phyloP scores from a whole-genome alignment of 176 grass and related monocot species.

The Aegilops longissima region DNA sequence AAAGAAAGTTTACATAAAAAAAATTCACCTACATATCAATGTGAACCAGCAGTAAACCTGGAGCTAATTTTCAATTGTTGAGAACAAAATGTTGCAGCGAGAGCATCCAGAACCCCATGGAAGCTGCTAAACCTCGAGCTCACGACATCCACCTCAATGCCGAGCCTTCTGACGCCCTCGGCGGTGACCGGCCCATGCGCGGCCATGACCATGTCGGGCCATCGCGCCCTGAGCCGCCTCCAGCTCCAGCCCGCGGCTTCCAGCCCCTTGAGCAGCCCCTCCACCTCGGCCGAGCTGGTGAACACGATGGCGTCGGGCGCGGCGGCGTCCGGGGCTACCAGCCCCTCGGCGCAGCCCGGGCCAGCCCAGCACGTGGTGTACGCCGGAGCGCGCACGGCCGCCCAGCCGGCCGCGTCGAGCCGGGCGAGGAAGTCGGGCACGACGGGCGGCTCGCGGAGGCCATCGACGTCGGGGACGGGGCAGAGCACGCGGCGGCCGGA shows the following conservation, averaged over 20 bases:
- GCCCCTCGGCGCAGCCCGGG: constrained; percentile 35
- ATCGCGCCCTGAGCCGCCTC: constrained; percentile 43
- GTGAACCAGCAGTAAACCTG: not conserved
- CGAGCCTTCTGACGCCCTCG: constrained; percentile 57
- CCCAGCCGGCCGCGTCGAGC: constrained; percentile 60
- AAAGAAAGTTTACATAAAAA: not conserved
- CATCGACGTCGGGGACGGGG: constrained; percentile 62
- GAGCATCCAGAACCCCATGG: constrained; percentile 62
- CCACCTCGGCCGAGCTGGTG: constrained; percentile 84
- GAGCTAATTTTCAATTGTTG: not conserved
- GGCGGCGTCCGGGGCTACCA: constrained; percentile 36
- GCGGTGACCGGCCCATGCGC: constrained; percentile 84
- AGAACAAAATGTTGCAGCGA: constrained; percentile 29
- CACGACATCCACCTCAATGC: constrained; percentile 61
- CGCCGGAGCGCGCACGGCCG: constrained; percentile 46
- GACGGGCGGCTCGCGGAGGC: constrained; percentile 64
- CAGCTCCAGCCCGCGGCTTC: constrained; percentile 69
- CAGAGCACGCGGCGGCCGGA: constrained; percentile 58
- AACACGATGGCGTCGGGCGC: constrained; percentile 71
- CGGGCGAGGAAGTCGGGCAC: constrained; percentile 54
- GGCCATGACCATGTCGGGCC: constrained; percentile 67
- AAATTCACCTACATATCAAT: not conserved
- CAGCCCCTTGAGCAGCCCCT: constrained; percentile 79
- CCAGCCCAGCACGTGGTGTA: constrained; percentile 75
- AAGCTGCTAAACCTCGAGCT: constrained; percentile 77